A percentile compares a stretch with the other conserved stretches of the same genome.
These are phyloP conservation scores for Ustilago crameri DNA, from an alignment of 1,284 basidiomycete genomes.

Conservation along the genomic window DNA sequence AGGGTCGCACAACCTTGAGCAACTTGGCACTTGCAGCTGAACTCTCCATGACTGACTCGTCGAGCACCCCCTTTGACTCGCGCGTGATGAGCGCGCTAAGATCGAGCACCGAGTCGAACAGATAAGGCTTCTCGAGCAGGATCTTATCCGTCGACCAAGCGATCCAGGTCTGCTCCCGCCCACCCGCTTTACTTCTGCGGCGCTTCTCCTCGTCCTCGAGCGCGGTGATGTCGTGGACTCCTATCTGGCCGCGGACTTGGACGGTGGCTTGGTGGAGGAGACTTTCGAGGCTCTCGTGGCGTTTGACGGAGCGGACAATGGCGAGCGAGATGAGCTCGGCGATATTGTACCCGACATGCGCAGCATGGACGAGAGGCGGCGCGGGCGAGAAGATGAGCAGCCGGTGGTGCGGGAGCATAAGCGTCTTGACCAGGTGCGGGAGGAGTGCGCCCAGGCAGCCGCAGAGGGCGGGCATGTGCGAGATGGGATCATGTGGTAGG, in stretches of 20 bases:
- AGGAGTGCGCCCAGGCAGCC: constrained; percentile 55
- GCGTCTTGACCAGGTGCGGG: constrained; percentile 52
- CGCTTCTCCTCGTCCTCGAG: constrained; percentile 43
- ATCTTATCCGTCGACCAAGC: constrained; percentile 61
- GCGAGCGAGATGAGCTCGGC: constrained; percentile 42
- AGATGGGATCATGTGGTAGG: constrained; percentile 39
- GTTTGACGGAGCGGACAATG: constrained; percentile 15
- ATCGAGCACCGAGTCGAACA: constrained; percentile 58
- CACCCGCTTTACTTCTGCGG: not conserved
- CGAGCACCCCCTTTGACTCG: constrained; percentile 26
- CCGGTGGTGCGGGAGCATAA: constrained; percentile 47
- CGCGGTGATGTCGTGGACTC: constrained; percentile 51
- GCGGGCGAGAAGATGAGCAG: constrained; percentile 55
- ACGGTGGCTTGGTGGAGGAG: constrained; percentile 25
- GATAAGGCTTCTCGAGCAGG: constrained; percentile 52
- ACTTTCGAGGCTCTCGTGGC: constrained; percentile 27
- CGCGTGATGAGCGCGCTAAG: constrained; percentile 40
- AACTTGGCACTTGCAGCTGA: constrained; percentile 20
- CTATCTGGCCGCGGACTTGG: constrained; percentile 51
- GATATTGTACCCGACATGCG: constrained; percentile 50
- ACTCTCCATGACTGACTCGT: constrained; percentile 23
- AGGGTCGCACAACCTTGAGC: constrained; percentile 11
- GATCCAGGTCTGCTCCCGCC: constrained; percentile 45
- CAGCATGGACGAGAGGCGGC: constrained; percentile 42
- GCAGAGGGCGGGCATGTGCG: constrained; percentile 53